Base-by-base conservation (phyloP, 495 filamentous ascomycete genomes). In the Talaromyces stipitatus region DNA sequence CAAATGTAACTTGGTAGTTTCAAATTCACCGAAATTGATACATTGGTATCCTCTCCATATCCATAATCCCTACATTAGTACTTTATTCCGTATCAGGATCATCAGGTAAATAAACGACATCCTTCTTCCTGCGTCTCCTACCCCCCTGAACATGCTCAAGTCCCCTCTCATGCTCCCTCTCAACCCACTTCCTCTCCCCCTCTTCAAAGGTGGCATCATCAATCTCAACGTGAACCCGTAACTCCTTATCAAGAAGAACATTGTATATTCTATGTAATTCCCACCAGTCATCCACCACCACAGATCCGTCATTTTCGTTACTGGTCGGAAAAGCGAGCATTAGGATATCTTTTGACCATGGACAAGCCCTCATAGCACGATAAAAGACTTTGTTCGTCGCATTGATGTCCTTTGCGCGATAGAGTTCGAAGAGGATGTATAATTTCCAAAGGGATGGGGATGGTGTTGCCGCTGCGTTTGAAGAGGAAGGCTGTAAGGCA, bases 281-380 rank as follows among this genome's bases (percentile, higher is more conserved):
- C 45, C 68, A 63, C 22, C 70, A 68, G 10, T 22, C 62, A 66
- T 81, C 69, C 14, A 55, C 43, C 18, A 24, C 12, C 45, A 12
- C 30, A 12, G 6, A 7, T 2, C 60, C 68, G 2, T 66, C 55
- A 18, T 18, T n/a, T 48, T 18, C 16, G n/a, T n/a, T n/a, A n/a
- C n/a, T n/a, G n/a, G n/a, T n/a, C n/a, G 69, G 71, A 62, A 89
- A 89, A 0, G 75, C 85, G 24, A 86, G 62, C 72, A 88, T 74
- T 55, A 82, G 78, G 9, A 88, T 67, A 56, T 84, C 82, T 55
- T 80, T 84, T 24, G 36, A 46, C 54, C 54, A 55, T 2, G 54
- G 54, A 45, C 54, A 55, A 8, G 79, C 82, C 0, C 74, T 89
- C 88, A 1, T 74, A 84, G 28, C 85, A 60, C 72, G 87, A 72